Percentiles rank a stretch among this genome's conserved stretches.
Evolutionary conservation across 2,329 filamentous ascomycete genomes (phyloP).

Genomic region (Aspergillaceae sp.): DNA sequence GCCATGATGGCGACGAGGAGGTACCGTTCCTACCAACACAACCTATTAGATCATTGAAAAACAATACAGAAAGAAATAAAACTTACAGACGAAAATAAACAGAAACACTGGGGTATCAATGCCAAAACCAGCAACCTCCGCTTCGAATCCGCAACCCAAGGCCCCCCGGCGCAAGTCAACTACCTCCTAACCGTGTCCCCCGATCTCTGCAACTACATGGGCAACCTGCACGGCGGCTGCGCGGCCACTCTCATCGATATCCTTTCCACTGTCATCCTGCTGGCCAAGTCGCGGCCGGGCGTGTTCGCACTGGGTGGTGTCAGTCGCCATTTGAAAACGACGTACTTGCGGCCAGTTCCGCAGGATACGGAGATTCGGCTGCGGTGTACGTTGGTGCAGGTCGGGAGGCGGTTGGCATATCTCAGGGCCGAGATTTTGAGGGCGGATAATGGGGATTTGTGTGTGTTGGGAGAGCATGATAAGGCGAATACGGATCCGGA

Average conservation of each 20-base stretch:
- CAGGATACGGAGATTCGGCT: slow-evolving; percentile 45
- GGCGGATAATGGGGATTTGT: slow-evolving; percentile 44
- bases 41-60: neutral
- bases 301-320: slow-evolving; percentile 58
- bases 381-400: slow-evolving; percentile 50
- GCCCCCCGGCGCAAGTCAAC: slow-evolving; percentile 25
- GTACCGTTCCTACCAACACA: neutral
- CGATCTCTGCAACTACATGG: slow-evolving; percentile 82
- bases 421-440: slow-evolving; percentile 49
- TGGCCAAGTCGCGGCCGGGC: slow-evolving; percentile 49
- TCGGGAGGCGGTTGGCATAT: slow-evolving; percentile 47
- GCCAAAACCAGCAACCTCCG: slow-evolving; percentile 22
- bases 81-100: slow-evolving; percentile 7
- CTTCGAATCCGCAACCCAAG: slow-evolving; percentile 30
- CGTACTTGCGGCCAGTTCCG: slow-evolving; percentile 57
- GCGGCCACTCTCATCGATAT: slow-evolving; percentile 60
- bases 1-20: slow-evolving; percentile 9
- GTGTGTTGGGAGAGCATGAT: slow-evolving; percentile 55
- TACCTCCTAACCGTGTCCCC: slow-evolving; percentile 57
- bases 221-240: slow-evolving; percentile 83
- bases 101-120: slow-evolving; percentile 22
- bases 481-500: slow-evolving; percentile 54
- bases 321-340: slow-evolving; percentile 56
- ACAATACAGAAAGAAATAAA: neutral
- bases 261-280: slow-evolving; percentile 52